These are phyloP conservation scores for Cytidiella melzeri DNA, from an alignment of 768 basidiomycete genomes.

Conservation along the genomic window DNA sequence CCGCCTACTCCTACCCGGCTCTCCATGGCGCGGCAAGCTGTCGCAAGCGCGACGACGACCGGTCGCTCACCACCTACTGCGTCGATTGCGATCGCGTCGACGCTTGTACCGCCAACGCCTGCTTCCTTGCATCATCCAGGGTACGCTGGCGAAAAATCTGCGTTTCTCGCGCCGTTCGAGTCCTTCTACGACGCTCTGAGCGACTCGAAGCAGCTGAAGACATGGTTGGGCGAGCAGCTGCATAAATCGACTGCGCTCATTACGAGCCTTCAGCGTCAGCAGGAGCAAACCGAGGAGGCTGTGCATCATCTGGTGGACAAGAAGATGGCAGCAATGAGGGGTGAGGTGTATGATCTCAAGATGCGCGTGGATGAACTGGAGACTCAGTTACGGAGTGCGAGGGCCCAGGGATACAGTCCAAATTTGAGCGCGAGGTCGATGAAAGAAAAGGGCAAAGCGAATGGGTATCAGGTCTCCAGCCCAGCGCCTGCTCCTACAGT, in stretches of 20 bases:
- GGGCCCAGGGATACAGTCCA: constrained; percentile 19
- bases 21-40: constrained; percentile 36
- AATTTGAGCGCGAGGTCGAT: constrained; percentile 13
- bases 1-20: constrained; percentile 71
- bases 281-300: constrained; percentile 54
- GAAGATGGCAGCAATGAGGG: constrained; percentile 48
- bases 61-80: constrained; percentile 49
- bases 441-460: constrained; percentile 15
- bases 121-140: constrained; percentile 56
- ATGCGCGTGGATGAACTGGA: constrained; percentile 68
- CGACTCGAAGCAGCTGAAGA: constrained; percentile 74
- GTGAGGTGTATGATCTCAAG: constrained; percentile 55
- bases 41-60: constrained; percentile 8
- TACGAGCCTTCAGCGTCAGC: constrained; percentile 56
- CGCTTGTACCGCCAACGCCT: constrained; percentile 64
- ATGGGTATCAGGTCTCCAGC: constrained; percentile 14
- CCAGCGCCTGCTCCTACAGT: constrained; percentile 7
- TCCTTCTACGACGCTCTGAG: constrained; percentile 80
- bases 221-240: constrained; percentile 70
- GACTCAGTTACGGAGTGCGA: constrained; percentile 29
- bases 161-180: constrained; percentile 80
- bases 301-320: constrained; percentile 60
- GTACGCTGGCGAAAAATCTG: constrained; percentile 58
- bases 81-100: constrained; percentile 62
- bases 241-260: constrained; percentile 54